phyloP scores from a whole-genome alignment of 495 filamentous ascomycete species.

The Xylaria longipes region DNA sequence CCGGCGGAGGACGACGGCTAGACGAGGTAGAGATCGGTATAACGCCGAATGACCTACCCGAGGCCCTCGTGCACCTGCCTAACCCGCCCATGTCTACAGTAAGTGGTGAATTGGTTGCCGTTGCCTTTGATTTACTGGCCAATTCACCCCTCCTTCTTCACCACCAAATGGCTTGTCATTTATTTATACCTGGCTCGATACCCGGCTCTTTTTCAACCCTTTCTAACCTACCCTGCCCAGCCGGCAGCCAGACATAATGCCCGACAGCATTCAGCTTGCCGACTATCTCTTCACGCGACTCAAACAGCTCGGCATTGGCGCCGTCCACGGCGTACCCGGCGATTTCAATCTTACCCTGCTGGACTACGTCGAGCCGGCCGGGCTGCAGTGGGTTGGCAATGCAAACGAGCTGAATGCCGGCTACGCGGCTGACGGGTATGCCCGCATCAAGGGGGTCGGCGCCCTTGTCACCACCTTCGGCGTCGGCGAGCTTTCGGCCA shows the following conservation, averaged over 20 bases:
- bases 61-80: neutral
- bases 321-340: constrained; percentile 65
- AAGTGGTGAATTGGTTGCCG: neutral
- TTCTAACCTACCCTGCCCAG: neutral
- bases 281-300: constrained; percentile 67
- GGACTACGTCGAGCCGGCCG: constrained; percentile 62
- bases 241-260: constrained; percentile 22
- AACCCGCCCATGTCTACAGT: too few relatives aligned
- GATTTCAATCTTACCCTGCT: constrained; percentile 67
- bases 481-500: constrained; percentile 69
- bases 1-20: constrained; percentile 14
- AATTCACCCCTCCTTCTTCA: neutral
- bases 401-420: constrained; percentile 73
- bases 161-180: neutral
- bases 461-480: constrained; percentile 73
- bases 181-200: neutral
- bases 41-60: neutral
- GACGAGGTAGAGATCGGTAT: constrained; percentile 20
- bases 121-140: neutral
- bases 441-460: constrained; percentile 66
- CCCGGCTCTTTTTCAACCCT: neutral
- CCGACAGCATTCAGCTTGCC: constrained; percentile 37
- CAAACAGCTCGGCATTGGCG: constrained; percentile 63
- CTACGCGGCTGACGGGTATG: constrained; percentile 74
- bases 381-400: constrained; percentile 70